Base-by-base conservation (phyloP, 2,329 filamentous ascomycete genomes). In the Coniochaeta ligniaria region DNA sequence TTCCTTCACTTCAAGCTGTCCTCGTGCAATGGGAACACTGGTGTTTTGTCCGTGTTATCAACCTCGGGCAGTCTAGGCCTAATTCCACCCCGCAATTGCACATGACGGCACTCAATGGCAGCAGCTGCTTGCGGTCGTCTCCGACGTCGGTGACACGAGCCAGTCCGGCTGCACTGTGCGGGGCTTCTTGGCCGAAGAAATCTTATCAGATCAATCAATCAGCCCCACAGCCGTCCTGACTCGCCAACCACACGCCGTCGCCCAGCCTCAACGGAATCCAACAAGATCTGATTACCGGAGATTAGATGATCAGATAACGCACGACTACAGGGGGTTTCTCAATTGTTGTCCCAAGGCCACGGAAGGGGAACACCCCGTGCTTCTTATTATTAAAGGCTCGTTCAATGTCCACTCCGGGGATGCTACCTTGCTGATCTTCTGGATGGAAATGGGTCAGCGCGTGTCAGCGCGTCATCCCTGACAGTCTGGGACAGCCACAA, bases 301-400 rank as follows among this genome's bases (percentile, higher is more conserved):
- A 57, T 57, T 57, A 57, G 54, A 57, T 57, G 28, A 57, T 57
- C 54, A 20, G 54, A 57, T 57, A 57, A 38, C n/a, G 17, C 12
- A 22, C 33, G 9, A 31, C 7, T 22, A 7, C 11, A 52, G 24
- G 47, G 47, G 47, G 14, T 7, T 26, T 26, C 3, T 31, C 22
- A 47, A 26, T 20, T 24, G 20, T 31, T 14, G 4, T 52, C 47
- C 47, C 47, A 31, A 17, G 12, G 22, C 12, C 3, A 16, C 22
- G 24, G 24, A 26, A 47, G 22, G 20, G 20, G 9, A 9, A 24
- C 43, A 2, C 12, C 22, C 43, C 43, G 43, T 47, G 17, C 17
- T 41, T 41, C 6, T n/a, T 11, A n/a, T n/a, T n/a, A n/a, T n/a
- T n/a, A n/a, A 41, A 41, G 38, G 35, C 35, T 14, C 35, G 12